Conservation (phyloP, 2,329 filamentous ascomycete genomes). For the Colletotrichum salicis region DNA sequence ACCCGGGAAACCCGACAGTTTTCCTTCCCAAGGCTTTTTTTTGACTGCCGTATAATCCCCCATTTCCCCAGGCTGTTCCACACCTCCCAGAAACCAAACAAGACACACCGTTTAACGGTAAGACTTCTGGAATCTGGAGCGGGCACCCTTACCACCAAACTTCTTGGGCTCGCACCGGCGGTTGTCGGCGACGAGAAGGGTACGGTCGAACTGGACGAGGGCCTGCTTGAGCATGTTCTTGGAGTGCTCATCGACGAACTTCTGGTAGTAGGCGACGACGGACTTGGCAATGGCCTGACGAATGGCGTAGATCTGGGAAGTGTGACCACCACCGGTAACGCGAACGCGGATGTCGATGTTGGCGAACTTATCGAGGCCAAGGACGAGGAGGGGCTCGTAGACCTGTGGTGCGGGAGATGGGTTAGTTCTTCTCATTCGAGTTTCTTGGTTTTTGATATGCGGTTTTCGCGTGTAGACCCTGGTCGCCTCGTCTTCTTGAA, state of each 20-base stretch:
- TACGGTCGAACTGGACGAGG: slow-evolving; percentile 94
- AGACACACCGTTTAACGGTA: slow-evolving; percentile 80
- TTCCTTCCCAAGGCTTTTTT: slow-evolving; percentile 34
- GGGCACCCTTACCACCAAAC: slow-evolving; percentile 92
- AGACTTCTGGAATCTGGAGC: slow-evolving; percentile 98
- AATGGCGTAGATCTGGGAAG: slow-evolving; percentile 97
- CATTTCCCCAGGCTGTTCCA: slow-evolving; percentile 1
- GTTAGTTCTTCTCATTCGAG: slow-evolving; percentile 13
- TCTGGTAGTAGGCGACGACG: slow-evolving; percentile 94
- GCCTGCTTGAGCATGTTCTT: slow-evolving; percentile 99
- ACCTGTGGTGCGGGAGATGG: slow-evolving; percentile 64
- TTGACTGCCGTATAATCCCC: slow-evolving; percentile 26
- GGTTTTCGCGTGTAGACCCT: background rate
- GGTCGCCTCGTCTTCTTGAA: background rate
- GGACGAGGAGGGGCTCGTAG: slow-evolving; percentile 98
- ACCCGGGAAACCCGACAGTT: slow-evolving; percentile 36
- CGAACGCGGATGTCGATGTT: slow-evolving; percentile 97
- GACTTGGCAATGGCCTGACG: slow-evolving; percentile 99
- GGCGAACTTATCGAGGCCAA: slow-evolving; percentile 97
- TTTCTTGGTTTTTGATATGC: background rate
- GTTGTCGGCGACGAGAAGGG: slow-evolving; percentile 98
- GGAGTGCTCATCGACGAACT: slow-evolving; percentile 99
- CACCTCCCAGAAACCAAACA: slow-evolving; percentile 32
- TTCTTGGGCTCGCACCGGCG: slow-evolving; percentile 99
- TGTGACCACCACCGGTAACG: slow-evolving; percentile 97